Base-by-base conservation (phyloP, 352 stramenopile genomes). In the Chrysophaeum taylorii region DNA sequence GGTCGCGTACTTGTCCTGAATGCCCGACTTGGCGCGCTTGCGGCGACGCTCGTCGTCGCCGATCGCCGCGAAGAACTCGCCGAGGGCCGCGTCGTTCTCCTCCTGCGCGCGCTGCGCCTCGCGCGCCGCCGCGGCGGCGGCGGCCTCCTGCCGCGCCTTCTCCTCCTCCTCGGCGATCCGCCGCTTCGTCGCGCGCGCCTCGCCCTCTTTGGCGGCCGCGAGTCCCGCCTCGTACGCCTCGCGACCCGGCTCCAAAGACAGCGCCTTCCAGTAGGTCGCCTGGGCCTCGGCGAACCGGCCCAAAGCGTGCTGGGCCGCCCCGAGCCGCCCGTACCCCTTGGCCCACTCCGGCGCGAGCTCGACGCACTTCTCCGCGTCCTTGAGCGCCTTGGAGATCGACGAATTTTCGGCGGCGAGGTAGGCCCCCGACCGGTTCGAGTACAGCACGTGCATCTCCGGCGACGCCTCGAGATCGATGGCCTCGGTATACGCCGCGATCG, bases 401-500 rank as follows among this genome's bases (percentile, higher is more conserved):
- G 88, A 74, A 76, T 98, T 85, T 25, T 89, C 82, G 48, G 94
- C 83, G 73, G 88, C 94, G 61, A 99, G 78, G 75, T 98, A 98
- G 37, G 96, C 95, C n/a, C 95, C 95, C 68, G 91, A 98, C 41
- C 95, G 89, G 84, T 99, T 99, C 63, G 88, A 97, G 81, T 92
- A 99, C 79, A 97, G 98, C 16, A 99, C 90, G 79, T 98, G 90
- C 79, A 98, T 96, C 57, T 27, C 31, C 4, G 57, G 57, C 71
- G 77, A 84, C 66, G 89, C 85, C 76, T 98, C 88, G 43, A 97
- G 71, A 42, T 89, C 88, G 73, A 99, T 98, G 64, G 95, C 95
- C 35, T 66, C 57, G 21, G 31, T 31, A 25, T 33, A 66, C 12
- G 57, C 57, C 9, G 23, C 33, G 33, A 66, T n/a, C 18, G 57